These are phyloP conservation scores for Trichomonas tenax DNA, from an alignment of 208 protist species.

Conservation along the genomic window DNA sequence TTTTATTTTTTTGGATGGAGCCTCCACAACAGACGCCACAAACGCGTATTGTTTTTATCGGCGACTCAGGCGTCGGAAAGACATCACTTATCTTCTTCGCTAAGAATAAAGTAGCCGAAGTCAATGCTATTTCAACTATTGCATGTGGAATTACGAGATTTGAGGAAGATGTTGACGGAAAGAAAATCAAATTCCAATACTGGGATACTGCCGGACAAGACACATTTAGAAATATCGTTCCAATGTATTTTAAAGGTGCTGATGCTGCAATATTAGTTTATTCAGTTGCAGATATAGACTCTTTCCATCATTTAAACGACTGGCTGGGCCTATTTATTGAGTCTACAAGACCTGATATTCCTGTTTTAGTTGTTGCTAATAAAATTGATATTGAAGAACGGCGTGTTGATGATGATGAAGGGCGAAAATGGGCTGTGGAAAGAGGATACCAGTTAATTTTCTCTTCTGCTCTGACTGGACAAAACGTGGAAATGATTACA, in stretches of 20 bases:
- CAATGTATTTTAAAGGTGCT: slow-evolving; percentile 32
- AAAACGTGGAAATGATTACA: no score
- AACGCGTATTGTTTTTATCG: slow-evolving; percentile 20
- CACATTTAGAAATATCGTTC: slow-evolving; percentile 25
- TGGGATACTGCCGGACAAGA: slow-evolving; percentile 33
- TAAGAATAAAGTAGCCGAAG: slow-evolving; percentile 26
- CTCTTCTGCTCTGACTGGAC: no score
- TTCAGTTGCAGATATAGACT: slow-evolving; percentile 29
- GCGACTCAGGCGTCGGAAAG: slow-evolving; percentile 28
- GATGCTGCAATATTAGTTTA: slow-evolving; percentile 30
- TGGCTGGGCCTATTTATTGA: slow-evolving; percentile 28
- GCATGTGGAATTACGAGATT: slow-evolving; percentile 27
- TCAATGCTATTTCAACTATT: slow-evolving; percentile 27
- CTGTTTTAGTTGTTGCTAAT: slow-evolving; percentile 31
- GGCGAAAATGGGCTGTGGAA: no score
- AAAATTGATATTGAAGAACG: slow-evolving; percentile 22
- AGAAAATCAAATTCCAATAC: slow-evolving; percentile 19
- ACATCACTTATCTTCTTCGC: slow-evolving; percentile 26
- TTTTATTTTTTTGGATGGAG: no score
- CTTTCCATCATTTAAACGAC: slow-evolving; percentile 28
- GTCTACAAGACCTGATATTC: slow-evolving; percentile 23
- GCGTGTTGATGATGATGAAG: no score
- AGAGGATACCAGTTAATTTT: no score
- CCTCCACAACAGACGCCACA: no score
- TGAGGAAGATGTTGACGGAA: slow-evolving; percentile 23